A percentile compares a stretch with the other conserved stretches of the same genome.
These are phyloP conservation scores for Malus orientalis DNA, from an alignment of 306 rosid species.

Conservation along the genomic window DNA sequence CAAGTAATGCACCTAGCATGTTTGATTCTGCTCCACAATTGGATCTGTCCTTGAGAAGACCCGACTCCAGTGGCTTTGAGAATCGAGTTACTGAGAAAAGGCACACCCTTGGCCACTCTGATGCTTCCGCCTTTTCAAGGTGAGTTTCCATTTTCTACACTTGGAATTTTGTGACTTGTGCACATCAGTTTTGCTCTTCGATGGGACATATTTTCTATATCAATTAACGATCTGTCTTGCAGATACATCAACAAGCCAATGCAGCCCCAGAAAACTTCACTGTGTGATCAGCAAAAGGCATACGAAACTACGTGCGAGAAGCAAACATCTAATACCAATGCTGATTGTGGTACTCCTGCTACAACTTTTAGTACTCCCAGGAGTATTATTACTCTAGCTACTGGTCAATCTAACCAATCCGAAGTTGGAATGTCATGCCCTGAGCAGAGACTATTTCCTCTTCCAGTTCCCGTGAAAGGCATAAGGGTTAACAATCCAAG, in stretches of 20 bases:
- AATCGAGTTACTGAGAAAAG: conserved; percentile 47
- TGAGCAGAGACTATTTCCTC: conserved; percentile 39
- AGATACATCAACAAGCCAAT: conserved; percentile 67
- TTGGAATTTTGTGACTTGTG: background rate
- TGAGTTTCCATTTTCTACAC: conserved; percentile 13
- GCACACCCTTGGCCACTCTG: conserved; percentile 59
- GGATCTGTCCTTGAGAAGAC: conserved; percentile 86
- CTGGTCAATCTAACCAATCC: conserved; percentile 58
- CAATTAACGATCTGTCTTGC: conserved; percentile 23
- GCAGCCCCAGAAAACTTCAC: conserved; percentile 32
- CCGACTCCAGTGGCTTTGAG: conserved; percentile 41
- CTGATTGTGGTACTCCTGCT: conserved; percentile 29
- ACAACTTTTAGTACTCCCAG: conserved; percentile 40
- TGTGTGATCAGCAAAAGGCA: conserved; percentile 40
- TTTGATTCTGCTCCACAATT: conserved; percentile 51
- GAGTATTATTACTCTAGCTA: conserved; percentile 33
- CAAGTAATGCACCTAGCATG: conserved; percentile 41
- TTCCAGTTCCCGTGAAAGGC: conserved; percentile 61
- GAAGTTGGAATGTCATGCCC: conserved; percentile 43
- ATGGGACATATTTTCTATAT: conserved; percentile 5
- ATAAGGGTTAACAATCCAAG: conserved; percentile 39
- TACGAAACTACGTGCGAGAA: conserved; percentile 36
- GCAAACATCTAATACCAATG: conserved; percentile 14
- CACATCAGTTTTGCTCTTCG: background rate
- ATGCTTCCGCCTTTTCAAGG: conserved; percentile 86